Conservation (phyloP, 129 eudicot species). For the Centrapalus pauciflorus region DNA sequence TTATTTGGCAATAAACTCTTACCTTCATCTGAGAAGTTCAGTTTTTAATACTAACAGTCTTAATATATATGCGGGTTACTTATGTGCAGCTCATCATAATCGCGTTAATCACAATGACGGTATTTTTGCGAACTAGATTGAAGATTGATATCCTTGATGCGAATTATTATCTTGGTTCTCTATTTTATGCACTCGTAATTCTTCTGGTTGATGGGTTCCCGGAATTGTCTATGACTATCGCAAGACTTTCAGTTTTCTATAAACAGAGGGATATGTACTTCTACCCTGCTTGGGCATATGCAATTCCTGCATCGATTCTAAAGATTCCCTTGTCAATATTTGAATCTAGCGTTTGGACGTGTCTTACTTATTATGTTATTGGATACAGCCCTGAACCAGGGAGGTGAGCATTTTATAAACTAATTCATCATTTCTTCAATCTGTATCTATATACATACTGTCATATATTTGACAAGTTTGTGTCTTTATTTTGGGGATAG, state of each 20-base stretch:
- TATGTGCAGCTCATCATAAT: constrained; percentile 53
- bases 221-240: constrained; percentile 59
- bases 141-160: constrained; percentile 47
- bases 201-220: constrained; percentile 71
- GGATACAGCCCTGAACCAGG: constrained; percentile 77
- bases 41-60: background rate
- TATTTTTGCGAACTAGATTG: constrained; percentile 58
- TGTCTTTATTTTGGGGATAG: too few relatives aligned
- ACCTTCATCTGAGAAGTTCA: background rate
- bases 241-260: constrained; percentile 70
- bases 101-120: constrained; percentile 65
- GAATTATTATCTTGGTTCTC: constrained; percentile 64
- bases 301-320: constrained; percentile 66
- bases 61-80: constrained; percentile 12
- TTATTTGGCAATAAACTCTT: background rate
- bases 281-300: constrained; percentile 94
- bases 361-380: constrained; percentile 65
- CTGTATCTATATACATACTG: too few relatives aligned
- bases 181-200: constrained; percentile 50
- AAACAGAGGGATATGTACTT: constrained; percentile 79
- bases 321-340: constrained; percentile 65
- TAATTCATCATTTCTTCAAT: background rate
- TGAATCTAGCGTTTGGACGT: constrained; percentile 51
- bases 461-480: too few relatives aligned
- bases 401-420: constrained; percentile 50